Percentiles rank a stretch among this genome's conserved stretches.
Conservation (phyloP, 805 yeast species). For the Candida stauntonica region DNA sequence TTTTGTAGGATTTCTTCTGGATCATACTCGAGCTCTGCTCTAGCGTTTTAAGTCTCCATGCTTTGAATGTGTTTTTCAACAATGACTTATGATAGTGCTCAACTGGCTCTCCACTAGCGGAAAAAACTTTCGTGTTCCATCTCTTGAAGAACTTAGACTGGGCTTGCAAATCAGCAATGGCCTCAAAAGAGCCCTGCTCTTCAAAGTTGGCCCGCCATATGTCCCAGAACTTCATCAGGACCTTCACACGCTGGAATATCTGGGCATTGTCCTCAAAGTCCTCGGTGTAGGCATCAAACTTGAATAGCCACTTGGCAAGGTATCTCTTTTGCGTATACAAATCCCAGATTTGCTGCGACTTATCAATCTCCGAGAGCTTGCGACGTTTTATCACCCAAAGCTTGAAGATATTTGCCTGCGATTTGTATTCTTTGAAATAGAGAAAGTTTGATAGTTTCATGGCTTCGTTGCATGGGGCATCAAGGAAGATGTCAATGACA, state of each 20-base stretch:
- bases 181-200: constrained; percentile 6
- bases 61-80: constrained; percentile 3
- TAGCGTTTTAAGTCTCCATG: constrained; percentile 13
- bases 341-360: constrained; percentile 18
- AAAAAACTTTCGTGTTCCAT: constrained; percentile 15
- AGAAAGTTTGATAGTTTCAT: constrained; percentile 23
- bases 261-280: constrained; percentile 22
- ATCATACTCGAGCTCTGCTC: not conserved
- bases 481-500: constrained; percentile 21
- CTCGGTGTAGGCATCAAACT: constrained; percentile 12
- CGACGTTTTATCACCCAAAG: constrained; percentile 22
- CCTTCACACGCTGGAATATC: constrained; percentile 14
- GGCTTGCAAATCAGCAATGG: constrained; percentile 14
- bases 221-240: constrained; percentile 17
- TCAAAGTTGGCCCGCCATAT: constrained; percentile 19
- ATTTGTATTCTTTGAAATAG: constrained; percentile 13
- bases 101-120: constrained; percentile 5
- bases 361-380: constrained; percentile 14
- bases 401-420: constrained; percentile 7
- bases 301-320: constrained; percentile 11
- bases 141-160: constrained; percentile 13
- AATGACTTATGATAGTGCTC: constrained; percentile 5
- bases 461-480: constrained; percentile 22
- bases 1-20: not conserved
- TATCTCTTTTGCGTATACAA: constrained; percentile 17